Conservation (phyloP, 2,329 filamentous ascomycete species). For the Cladobotryum protrusum region DNA sequence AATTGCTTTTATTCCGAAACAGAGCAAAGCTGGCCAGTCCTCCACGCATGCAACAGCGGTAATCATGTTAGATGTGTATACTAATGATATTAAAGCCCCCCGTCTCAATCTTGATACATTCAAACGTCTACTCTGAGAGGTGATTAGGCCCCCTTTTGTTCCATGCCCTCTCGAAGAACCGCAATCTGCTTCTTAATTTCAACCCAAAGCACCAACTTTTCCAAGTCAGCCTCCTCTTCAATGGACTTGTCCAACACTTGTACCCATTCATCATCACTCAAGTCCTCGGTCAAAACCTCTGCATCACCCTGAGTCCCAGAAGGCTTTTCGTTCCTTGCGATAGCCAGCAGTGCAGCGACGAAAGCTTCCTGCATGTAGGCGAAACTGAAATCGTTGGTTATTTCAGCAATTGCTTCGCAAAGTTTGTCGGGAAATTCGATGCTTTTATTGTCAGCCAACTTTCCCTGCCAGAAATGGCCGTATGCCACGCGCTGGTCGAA, state of each 20-base stretch:
- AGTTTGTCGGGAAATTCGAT: conserved; percentile 55
- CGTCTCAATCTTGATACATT: too few relatives aligned
- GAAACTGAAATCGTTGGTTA: conserved; percentile 61
- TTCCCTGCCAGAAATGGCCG: conserved; percentile 56
- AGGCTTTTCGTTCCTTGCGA: conserved; percentile 36
- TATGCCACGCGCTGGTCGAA: conserved; percentile 51
- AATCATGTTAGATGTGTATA: too few relatives aligned
- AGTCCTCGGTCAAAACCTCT: conserved; percentile 19
- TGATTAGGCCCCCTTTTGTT: conserved; percentile 21
- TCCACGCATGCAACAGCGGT: too few relatives aligned
- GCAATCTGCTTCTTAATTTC: conserved; percentile 59
- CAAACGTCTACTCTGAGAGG: too few relatives aligned
- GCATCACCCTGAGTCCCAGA: neutral
- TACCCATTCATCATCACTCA: conserved; percentile 34
- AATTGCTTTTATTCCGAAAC: too few relatives aligned
- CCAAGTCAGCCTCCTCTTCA: conserved; percentile 36
- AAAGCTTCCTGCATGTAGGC: conserved; percentile 67
- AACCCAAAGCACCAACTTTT: conserved; percentile 50
- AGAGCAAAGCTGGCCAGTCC: too few relatives aligned
- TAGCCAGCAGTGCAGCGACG: conserved; percentile 54
- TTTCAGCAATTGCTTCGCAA: conserved; percentile 51
- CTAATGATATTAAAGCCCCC: too few relatives aligned
- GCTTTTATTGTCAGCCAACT: conserved; percentile 49
- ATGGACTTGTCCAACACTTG: conserved; percentile 21
- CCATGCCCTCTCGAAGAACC: conserved; percentile 55